Conservation (phyloP, 2,329 filamentous ascomycete genomes). For the Ustilaginoidea virens region DNA sequence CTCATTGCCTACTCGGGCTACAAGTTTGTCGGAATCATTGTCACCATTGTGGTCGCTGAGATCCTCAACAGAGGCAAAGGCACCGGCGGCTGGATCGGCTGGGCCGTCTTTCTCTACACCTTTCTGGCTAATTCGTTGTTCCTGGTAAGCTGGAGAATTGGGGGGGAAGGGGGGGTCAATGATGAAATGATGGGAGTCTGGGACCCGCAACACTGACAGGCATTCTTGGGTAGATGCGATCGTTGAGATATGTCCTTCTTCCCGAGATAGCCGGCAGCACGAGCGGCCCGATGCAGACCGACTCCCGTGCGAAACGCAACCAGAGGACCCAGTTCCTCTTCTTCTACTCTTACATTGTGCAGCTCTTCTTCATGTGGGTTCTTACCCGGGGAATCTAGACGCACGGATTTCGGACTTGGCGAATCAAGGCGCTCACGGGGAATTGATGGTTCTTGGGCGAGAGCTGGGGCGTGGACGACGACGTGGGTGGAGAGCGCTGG, state of each 20-base stretch:
- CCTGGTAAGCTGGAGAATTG: slow-evolving; percentile 58
- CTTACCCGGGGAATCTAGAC: slow-evolving; percentile 28
- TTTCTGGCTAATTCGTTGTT: slow-evolving; percentile 93
- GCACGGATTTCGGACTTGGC: too few relatives aligned
- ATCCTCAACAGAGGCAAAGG: slow-evolving; percentile 63
- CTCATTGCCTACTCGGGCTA: slow-evolving; percentile 94
- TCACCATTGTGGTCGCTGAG: slow-evolving; percentile 68
- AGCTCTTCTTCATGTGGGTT: slow-evolving; percentile 88
- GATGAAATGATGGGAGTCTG: background rate
- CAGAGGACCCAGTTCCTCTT: slow-evolving; percentile 85
- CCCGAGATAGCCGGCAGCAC: slow-evolving; percentile 61
- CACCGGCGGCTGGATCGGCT: slow-evolving; percentile 77
- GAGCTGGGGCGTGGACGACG: too few relatives aligned
- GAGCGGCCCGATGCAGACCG: slow-evolving; percentile 48
- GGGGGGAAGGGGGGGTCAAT: too few relatives aligned
- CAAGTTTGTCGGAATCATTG: slow-evolving; percentile 95
- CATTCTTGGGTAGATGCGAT: slow-evolving; percentile 52
- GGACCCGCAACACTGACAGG: background rate
- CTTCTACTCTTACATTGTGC: slow-evolving; percentile 85
- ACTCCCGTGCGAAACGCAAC: slow-evolving; percentile 73
- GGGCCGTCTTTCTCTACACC: slow-evolving; percentile 79
- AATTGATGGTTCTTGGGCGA: too few relatives aligned
- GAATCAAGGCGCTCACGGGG: too few relatives aligned
- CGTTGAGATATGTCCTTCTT: slow-evolving; percentile 86
- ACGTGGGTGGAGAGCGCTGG: too few relatives aligned